Conservation (phyloP, 345 rosid genomes). For the Rhizophora mangle region DNA sequence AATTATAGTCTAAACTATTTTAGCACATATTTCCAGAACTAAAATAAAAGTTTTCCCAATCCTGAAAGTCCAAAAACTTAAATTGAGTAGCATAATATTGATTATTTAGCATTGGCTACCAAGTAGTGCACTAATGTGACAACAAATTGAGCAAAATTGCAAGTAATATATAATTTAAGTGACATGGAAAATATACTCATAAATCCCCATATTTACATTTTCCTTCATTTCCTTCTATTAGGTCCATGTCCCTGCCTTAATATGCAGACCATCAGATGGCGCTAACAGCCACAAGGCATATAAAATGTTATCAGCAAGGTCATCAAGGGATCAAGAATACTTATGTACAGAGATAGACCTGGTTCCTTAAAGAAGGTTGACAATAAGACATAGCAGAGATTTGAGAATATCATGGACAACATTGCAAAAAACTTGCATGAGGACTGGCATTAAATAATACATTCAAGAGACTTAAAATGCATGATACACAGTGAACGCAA, state of each 20-base stretch:
- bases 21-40: too few relatives aligned
- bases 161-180: too few relatives aligned
- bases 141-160: too few relatives aligned
- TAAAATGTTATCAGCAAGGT: not conserved
- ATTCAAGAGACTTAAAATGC: not conserved
- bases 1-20: not conserved
- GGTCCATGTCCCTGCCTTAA: not conserved
- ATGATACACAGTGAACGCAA: not conserved
- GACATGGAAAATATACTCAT: too few relatives aligned
- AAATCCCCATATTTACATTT: too few relatives aligned
- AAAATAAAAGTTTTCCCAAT: too few relatives aligned
- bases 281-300: not conserved
- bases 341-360: not conserved
- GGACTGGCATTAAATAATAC: not conserved
- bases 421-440: not conserved
- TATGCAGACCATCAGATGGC: not conserved
- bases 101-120: too few relatives aligned
- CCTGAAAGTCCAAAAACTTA: too few relatives aligned
- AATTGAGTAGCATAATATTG: too few relatives aligned
- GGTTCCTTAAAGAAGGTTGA: not conserved
- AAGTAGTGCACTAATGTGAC: too few relatives aligned
- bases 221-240: not conserved
- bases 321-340: not conserved
- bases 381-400: not conserved
- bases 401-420: not conserved